These are phyloP conservation scores for Phytophthora multivora DNA, from an alignment of 352 stramenopile genomes.

Conservation along the genomic window DNA sequence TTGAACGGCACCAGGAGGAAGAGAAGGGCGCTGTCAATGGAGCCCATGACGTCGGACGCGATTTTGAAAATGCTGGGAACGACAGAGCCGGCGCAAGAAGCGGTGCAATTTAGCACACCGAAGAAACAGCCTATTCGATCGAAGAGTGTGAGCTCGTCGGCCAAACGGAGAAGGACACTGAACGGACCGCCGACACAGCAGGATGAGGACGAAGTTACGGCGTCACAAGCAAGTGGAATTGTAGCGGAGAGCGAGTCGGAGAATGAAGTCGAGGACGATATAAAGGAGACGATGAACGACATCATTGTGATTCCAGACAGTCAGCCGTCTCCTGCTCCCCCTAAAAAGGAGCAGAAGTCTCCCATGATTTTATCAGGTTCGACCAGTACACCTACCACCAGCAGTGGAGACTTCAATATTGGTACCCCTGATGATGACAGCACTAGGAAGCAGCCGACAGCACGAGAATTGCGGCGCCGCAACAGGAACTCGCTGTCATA, in stretches of 20 bases:
- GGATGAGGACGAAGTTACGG: slow-evolving; percentile 33
- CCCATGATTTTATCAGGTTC: slow-evolving; percentile 4
- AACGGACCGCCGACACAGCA: slow-evolving; percentile 32
- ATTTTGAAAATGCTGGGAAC: slow-evolving; percentile 60
- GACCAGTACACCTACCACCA: slow-evolving; percentile 11
- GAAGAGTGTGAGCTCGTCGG: slow-evolving; percentile 31
- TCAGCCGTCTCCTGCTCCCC: slow-evolving; percentile 6
- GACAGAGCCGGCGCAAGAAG: slow-evolving; percentile 18
- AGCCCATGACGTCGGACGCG: slow-evolving; percentile 65
- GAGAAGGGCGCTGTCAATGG: slow-evolving; percentile 65
- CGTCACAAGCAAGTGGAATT: slow-evolving; percentile 36
- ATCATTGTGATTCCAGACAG: slow-evolving; percentile 29
- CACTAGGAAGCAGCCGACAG: slow-evolving; percentile 20
- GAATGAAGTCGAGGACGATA: slow-evolving; percentile 24
- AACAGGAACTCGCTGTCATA: slow-evolving; percentile 31
- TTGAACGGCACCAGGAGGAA: slow-evolving; percentile 36
- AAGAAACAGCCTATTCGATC: slow-evolving; percentile 30
- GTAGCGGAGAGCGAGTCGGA: slow-evolving; percentile 45
- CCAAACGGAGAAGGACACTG: slow-evolving; percentile 37
- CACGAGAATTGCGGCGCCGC: slow-evolving; percentile 32
- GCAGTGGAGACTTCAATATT: slow-evolving; percentile 18
- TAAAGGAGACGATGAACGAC: background rate
- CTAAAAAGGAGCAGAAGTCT: slow-evolving; percentile 14
- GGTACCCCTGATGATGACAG: slow-evolving; percentile 9
- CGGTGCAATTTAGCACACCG: slow-evolving; percentile 17